Evolutionary conservation across 345 rosid genomes (phyloP), one percentile per base, ranked within the genome.

Genomic region (Cardamine occulta): DNA sequence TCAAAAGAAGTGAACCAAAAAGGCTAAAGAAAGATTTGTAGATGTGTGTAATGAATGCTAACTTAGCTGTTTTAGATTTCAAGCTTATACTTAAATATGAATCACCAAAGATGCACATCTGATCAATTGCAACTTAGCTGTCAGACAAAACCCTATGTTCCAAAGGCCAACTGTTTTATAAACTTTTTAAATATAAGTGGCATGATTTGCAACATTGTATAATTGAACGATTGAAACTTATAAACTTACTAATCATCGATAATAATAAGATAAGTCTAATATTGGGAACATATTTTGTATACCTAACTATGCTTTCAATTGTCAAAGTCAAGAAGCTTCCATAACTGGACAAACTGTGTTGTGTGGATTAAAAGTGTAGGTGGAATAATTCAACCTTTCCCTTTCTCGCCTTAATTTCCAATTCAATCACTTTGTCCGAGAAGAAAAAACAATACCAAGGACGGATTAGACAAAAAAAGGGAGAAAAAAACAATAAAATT

Each of bases 311-410:
- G 47, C 69, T 68, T 61, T 63, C 51, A 64, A 54, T 23, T n/a
- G 29, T 76, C 66, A 70, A 34, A 13, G 56, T 54, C 60, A 68
- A 68, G 63, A 75, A 44, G 75, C 58, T 76, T 63, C 39, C 58
- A 70, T 40, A 32, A 4, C 52, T 76, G 26, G 55, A 61, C 47
- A 67, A 49, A 57, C 61, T 52, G 11, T 31, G 28, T 10, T 40
- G 28, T 40, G 28, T 62, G 49, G 63, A 52, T 18, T 17, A 34
- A 69, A 76, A 7, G 42, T 62, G 32, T 44, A 8, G 15, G 11
- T 49, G 44, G 29, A 68, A 39, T 44, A 34, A 32, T 52, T 54
- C 56, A 68, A 21, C 21, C 39, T 75, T 29, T 68, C 54, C 4
- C 13, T 75, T 68, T 61, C 55, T 60, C 12, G 23, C n/a, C 31